These are phyloP conservation scores for Alternaria brassicicola DNA, from an alignment of 2,329 filamentous ascomycete species.

Conservation along the genomic window DNA sequence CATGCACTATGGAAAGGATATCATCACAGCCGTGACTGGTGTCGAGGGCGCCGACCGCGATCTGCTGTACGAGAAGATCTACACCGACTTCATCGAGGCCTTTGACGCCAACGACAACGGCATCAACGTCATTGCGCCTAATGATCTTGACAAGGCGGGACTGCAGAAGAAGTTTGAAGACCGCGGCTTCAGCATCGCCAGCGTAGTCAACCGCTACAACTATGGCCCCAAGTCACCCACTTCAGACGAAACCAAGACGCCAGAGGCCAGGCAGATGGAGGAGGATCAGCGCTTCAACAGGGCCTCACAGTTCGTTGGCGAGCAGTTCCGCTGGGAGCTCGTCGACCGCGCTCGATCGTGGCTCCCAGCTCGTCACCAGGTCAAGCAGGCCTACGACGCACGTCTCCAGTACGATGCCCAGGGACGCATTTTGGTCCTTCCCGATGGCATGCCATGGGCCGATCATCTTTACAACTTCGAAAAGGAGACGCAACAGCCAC, in stretches of 20 bases:
- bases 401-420: conserved; percentile 71
- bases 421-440: conserved; percentile 81
- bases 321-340: conserved; percentile 83
- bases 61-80: conserved; percentile 85
- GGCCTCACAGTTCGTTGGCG: conserved; percentile 83
- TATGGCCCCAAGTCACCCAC: conserved; percentile 62
- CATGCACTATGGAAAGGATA: conserved; percentile 88
- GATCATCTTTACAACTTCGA: conserved; percentile 94
- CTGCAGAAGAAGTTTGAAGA: conserved; percentile 83
- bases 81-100: conserved; percentile 91
- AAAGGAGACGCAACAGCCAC: conserved; percentile 55
- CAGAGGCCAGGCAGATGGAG: conserved; percentile 63
- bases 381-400: conserved; percentile 74
- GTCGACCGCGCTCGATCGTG: conserved; percentile 76
- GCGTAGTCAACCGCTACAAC: conserved; percentile 86
- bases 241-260: conserved; percentile 34
- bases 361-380: conserved; percentile 84
- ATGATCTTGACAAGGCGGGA: conserved; percentile 70
- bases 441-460: conserved; percentile 87
- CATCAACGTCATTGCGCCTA: conserved; percentile 79
- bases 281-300: conserved; percentile 81
- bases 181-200: conserved; percentile 81
- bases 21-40: conserved; percentile 72
- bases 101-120: conserved; percentile 98
- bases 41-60: conserved; percentile 70